These are phyloP conservation scores for Tulasnella sp. DNA, from an alignment of 768 basidiomycete genomes.

Conservation along the genomic window DNA sequence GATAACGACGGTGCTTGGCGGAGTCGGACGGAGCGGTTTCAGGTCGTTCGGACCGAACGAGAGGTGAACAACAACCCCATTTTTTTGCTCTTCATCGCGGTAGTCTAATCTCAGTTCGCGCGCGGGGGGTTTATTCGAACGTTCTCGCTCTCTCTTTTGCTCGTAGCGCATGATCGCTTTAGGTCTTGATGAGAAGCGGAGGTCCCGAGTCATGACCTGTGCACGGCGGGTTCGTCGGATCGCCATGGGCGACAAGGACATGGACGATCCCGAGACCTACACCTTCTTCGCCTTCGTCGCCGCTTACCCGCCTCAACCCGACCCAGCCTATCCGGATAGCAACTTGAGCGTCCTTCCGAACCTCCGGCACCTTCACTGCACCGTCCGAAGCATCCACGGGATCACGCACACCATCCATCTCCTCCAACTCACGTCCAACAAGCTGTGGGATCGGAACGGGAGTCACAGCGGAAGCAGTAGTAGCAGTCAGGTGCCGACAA, in stretches of 20 bases:
- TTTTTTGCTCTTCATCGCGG: background rate
- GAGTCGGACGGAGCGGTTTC: conserved; percentile 4
- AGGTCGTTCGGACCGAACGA: background rate
- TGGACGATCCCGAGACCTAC: conserved; percentile 8
- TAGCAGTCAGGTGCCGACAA: no score
- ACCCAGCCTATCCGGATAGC: background rate
- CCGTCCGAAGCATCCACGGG: background rate
- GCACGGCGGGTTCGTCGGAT: background rate
- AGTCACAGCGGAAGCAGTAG: background rate
- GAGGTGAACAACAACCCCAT: background rate
- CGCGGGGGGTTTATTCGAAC: background rate
- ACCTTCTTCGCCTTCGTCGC: conserved; percentile 8
- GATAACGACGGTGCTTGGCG: background rate
- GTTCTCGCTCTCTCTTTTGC: background rate
- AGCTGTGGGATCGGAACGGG: background rate
- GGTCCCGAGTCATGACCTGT: background rate
- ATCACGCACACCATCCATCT: conserved; percentile 1
- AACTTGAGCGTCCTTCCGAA: background rate
- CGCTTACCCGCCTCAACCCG: background rate
- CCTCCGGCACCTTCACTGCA: background rate
- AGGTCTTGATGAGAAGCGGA: background rate
- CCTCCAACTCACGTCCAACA: background rate
- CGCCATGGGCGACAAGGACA: background rate
- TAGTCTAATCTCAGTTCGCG: background rate
- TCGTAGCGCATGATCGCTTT: background rate